Evolutionary conservation across 345 rosid species (phyloP), one percentile per base, ranked within the genome.

Genomic region (Camelina laxa): DNA sequence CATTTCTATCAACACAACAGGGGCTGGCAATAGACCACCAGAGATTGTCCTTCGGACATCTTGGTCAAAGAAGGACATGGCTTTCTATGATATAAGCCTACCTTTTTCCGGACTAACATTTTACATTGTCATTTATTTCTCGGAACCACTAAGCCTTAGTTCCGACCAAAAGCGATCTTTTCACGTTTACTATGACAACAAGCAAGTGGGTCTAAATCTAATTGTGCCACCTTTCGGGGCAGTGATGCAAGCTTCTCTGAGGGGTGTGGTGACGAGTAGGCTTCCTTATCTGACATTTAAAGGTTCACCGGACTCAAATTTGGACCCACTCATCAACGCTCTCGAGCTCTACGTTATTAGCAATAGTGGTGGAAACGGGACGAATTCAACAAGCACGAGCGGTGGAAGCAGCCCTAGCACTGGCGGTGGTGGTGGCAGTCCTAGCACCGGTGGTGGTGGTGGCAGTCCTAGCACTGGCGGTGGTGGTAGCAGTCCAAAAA

Each of bases 291-390:
- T 72, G 2, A 24, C 12, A 13, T 72, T 72, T 39, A 61, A 61
- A 27, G 69, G 61, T 50, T 50, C 69, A 50, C 75, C 75, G 4
- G 75, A 72, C 75, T 72, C 69, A 2, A 72, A 2, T 62, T 61
- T 72, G 75, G 0, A 38, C 41, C 75, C 69, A 72, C 53, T 72
- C 44, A 72, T 61, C 69, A 72, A 72, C 42, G 69, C 75, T 12
- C 75, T 72, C 13, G 69, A 72, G 57, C 20, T 61, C 6, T 72
- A 72, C 50, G 60, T 72, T 6, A 39, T 72, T 39, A 61, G 68
- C 11, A 60, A 72, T 61, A 61, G 42, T 50, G 75, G 19, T 61
- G 42, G 60, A 36, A 72, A 24, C 22, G 55, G 67, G 38, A 60
- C 67, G 2, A 47, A 20, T 5, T 33, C 75, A 47, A 59, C 67